Evolutionary conservation across 306 rosid genomes (phyloP), one percentile per base, ranked within the genome.

Genomic region (Castanea sativa): DNA sequence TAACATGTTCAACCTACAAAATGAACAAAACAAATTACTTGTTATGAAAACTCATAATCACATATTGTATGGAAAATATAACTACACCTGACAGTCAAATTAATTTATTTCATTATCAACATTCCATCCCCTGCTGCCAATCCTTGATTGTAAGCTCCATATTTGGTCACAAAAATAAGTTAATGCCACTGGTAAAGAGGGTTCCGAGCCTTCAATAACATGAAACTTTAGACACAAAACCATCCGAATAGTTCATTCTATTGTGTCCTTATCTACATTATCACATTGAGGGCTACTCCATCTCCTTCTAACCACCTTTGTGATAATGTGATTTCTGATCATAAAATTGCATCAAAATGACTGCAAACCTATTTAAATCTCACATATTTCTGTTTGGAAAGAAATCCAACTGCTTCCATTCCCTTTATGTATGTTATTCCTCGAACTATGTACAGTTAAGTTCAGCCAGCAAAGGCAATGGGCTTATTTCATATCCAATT

Each of bases 1-100:
- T 96, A 83, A 96, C 99, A 49, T 96, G 99, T 82, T 96, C 99
- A 81, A 96, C 98, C 99, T 96, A 80, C 78, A 84, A 29, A 73
- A 65, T 32, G 64, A 65, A 23, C 35, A 67, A 43, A 71, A 71
- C 1, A 21, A 4, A 49, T 6, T 51, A 33, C 1, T 71, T 18
- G 20, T 71, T 10, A 41, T 21, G 38, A 33, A 67, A 67, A 16
- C 33, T 19, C 16, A 67, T 15, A 18, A 18, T 67, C 67, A 4
- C 67, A 21, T 7, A 38, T 23, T 21, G 16, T 59, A 18, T 23
- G 33, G 67, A 21, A 59, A 9, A 59, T 23, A 23, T 49, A 49
- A 49, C 25, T 59, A 11, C 32, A 59, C 67, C 15, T 23, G 15
- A 59, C 30, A 3, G n/a, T 29, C n/a, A 63, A 78, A 64, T 3